phyloP scores from a whole-genome alignment of 371 early-diverging fungal genomes.

The Dentiscutata heterogama region DNA sequence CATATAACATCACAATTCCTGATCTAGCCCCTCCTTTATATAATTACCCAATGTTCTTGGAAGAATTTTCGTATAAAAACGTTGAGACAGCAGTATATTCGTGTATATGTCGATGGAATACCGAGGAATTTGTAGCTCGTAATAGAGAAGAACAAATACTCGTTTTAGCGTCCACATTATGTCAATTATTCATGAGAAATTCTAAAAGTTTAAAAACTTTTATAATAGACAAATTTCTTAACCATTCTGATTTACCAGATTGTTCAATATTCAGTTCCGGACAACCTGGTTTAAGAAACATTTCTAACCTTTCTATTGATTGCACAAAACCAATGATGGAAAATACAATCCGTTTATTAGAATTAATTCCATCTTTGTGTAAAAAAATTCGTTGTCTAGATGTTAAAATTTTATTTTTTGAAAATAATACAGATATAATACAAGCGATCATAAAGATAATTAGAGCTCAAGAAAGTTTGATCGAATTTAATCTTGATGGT shows the following conservation, averaged over 20 bases:
- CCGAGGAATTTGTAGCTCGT: neutral
- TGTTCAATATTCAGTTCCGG: neutral
- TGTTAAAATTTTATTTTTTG: slow-evolving; percentile 19
- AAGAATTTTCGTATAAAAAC: slow-evolving; percentile 24
- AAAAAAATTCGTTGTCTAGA: slow-evolving; percentile 5
- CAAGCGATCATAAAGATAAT: neutral
- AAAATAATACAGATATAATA: neutral
- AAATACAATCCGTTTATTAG: slow-evolving; percentile 12
- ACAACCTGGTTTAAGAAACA: neutral
- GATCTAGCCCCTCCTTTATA: neutral
- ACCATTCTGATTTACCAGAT: slow-evolving; percentile 8
- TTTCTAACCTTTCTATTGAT: neutral
- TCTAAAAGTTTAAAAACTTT: slow-evolving; percentile 9
- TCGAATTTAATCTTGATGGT: slow-evolving; percentile 4
- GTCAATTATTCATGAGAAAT: slow-evolving; percentile 14
- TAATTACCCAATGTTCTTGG: slow-evolving; percentile 19
- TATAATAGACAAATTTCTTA: slow-evolving; percentile 21
- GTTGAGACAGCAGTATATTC: slow-evolving; percentile 1
- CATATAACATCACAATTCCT: neutral
- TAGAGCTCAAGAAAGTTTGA: neutral
- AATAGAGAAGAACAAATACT: slow-evolving; percentile 20
- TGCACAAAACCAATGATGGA: slow-evolving; percentile 10
- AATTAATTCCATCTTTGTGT: neutral
- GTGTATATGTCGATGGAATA: neutral
- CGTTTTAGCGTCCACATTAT: neutral